Evolutionary conservation across 148 eudicot genomes (phyloP).

Genomic region (Rhododendron simsii): DNA sequence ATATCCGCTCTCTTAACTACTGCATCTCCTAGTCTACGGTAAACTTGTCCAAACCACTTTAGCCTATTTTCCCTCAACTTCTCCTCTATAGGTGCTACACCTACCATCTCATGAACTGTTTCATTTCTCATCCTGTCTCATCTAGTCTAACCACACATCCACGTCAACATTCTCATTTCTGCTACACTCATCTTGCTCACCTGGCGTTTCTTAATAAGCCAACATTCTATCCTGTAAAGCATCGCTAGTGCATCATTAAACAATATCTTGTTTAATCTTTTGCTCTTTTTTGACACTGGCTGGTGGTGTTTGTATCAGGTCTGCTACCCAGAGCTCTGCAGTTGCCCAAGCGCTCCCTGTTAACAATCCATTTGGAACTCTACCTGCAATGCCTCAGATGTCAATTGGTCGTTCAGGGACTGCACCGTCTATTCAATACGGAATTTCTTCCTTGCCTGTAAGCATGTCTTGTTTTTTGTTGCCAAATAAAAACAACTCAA

Average conservation of each 20-base stretch:
- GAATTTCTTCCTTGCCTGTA: conserved; percentile 95
- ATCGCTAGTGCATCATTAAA: background rate
- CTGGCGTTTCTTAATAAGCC: no score
- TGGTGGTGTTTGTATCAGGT: conserved; percentile 33
- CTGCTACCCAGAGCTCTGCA: conserved; percentile 48
- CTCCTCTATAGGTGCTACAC: no score
- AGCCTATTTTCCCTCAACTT: no score
- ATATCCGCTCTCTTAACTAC: no score
- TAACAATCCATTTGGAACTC: conserved; percentile 88
- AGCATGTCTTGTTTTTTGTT: conserved; percentile 12
- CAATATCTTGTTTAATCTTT: background rate
- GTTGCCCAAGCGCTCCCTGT: conserved; percentile 54
- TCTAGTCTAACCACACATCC: no score
- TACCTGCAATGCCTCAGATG: conserved; percentile 93
- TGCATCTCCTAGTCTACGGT: no score
- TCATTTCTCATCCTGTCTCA: no score
- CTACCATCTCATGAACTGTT: no score
- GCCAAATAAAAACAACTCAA: background rate
- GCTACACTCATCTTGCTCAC: no score
- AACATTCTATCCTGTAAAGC: no score
- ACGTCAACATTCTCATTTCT: no score
- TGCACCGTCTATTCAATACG: conserved; percentile 87
- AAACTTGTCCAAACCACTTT: no score
- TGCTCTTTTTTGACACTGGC: background rate
- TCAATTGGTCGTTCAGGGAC: conserved; percentile 83